Evolutionary conservation across 768 basidiomycete species (phyloP), one percentile per base, ranked within the genome.

Genomic region (Termitomyces sp.): DNA sequence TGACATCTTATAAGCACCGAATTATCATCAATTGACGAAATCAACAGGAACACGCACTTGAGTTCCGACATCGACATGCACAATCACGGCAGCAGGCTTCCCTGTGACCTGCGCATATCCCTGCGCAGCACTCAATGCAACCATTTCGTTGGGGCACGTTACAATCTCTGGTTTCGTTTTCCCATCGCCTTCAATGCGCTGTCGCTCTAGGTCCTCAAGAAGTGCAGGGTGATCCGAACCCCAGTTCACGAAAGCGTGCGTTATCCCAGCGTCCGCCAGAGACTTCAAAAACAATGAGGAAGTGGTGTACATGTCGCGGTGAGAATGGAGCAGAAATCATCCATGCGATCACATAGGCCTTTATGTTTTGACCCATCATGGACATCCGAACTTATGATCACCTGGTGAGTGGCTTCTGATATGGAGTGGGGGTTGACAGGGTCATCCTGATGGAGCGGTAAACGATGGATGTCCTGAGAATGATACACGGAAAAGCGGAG

Each of bases 131-230:
- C 80, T 86, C 42, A 90, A 67, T 0, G 85, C 89, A 5, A 89
- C 88, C 83, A 88, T 88, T 64, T 90, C 89, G 56, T 87, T 89
- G 0, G 88, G 87, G 57, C 83, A 86, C 2, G 83, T 89, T 21
- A 90, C 73, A 47, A 90, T 78, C 57, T 75, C 67, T n/a, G 80
- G 75, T 3, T 69, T 52, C 1, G 80, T 79, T 21, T 67, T 59
- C 3, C 75, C 74, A 27, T 72, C 68, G 4, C 59, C 63, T 55
- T 73, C 66, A 5, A 67, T 64, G 2, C 82, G 76, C 59, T 87
- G 83, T 19, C 83, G 73, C 54, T 81, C 79, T 10, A 90, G 75
- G 31, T 89, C 88, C 62, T 89, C 88, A 25, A 90, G 75, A 14
- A 90, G 67, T 0, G 82, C 87, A 0, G 87, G 85, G 62, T 90